Evolutionary conservation across 2,329 filamentous ascomycete genomes (phyloP).

Genomic region (Pezicula radicicola): DNA sequence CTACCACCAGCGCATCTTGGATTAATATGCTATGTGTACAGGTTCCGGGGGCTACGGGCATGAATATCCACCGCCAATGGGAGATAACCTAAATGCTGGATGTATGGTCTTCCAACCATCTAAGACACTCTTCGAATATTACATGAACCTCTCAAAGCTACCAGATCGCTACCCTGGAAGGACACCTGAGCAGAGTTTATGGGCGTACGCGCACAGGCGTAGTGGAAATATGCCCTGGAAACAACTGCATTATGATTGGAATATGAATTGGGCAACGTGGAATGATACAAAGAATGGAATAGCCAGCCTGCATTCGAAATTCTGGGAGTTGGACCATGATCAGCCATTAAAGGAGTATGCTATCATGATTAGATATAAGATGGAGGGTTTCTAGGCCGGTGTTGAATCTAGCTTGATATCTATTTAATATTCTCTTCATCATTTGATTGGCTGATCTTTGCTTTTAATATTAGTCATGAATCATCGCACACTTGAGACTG

Average conservation of each 20-base stretch:
- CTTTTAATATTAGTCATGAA: no score
- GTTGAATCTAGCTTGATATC: no score
- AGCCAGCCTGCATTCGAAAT: conserved; percentile 33
- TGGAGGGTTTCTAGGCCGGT: not conserved
- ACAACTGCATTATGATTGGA: conserved; percentile 34
- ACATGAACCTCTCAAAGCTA: conserved; percentile 30
- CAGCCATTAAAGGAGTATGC: not conserved
- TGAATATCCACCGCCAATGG: not conserved
- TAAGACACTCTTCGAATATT: conserved; percentile 31
- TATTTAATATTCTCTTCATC: no score
- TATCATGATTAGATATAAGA: not conserved
- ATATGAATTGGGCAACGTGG: conserved; percentile 31
- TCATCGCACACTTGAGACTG: no score
- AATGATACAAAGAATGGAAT: conserved; percentile 28
- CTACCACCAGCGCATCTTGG: not conserved
- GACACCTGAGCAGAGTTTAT: conserved; percentile 36
- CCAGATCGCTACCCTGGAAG: conserved; percentile 32
- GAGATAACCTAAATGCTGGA: conserved; percentile 20
- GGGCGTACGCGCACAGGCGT: conserved; percentile 37
- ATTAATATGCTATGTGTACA: not conserved
- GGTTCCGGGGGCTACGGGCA: not conserved
- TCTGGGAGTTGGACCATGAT: conserved; percentile 27
- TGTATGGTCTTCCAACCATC: conserved; percentile 36
- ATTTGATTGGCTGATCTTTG: no score
- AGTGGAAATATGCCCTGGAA: conserved; percentile 37